Percentiles rank a stretch among this genome's conserved stretches.
Conservation (phyloP, 140 eudicot genomes). For the Flaveria floridana region DNA sequence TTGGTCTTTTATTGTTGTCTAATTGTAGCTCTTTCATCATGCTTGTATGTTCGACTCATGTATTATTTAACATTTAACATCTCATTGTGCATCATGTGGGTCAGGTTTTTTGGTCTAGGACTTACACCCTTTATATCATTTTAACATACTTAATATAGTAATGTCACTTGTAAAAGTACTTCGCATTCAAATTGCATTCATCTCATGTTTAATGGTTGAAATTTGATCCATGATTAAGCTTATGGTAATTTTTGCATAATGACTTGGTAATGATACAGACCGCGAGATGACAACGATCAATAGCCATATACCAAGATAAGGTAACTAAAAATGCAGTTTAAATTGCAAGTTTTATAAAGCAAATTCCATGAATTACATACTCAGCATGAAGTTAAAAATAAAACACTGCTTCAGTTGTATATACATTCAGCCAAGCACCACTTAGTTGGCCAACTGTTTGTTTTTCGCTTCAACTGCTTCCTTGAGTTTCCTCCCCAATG, state of each 20-base stretch:
- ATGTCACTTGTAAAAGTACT: too few species aligned
- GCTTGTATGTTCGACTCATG: background rate
- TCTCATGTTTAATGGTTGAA: too few species aligned
- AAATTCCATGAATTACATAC: slow-evolving; percentile 2
- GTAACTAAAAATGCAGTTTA: background rate
- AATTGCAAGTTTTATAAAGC: background rate
- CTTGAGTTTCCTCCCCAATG: slow-evolving; percentile 73
- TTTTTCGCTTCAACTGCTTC: slow-evolving; percentile 54
- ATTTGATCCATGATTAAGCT: too few species aligned
- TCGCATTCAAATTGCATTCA: too few species aligned
- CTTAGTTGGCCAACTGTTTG: slow-evolving; percentile 19
- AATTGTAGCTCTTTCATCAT: background rate
- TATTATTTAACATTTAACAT: background rate
- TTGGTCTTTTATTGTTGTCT: too few species aligned
- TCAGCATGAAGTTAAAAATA: background rate
- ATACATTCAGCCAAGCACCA: slow-evolving; percentile 14
- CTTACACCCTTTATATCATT: background rate
- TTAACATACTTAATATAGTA: too few species aligned
- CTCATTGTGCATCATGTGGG: background rate
- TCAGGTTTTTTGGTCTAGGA: background rate
- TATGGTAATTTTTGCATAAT: too few species aligned
- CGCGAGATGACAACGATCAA: background rate
- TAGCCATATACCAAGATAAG: background rate
- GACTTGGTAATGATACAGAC: too few species aligned
- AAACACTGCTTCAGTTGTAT: slow-evolving; percentile 1